Conservation (phyloP, 345 rosid species). For the Reutealis trisperma region DNA sequence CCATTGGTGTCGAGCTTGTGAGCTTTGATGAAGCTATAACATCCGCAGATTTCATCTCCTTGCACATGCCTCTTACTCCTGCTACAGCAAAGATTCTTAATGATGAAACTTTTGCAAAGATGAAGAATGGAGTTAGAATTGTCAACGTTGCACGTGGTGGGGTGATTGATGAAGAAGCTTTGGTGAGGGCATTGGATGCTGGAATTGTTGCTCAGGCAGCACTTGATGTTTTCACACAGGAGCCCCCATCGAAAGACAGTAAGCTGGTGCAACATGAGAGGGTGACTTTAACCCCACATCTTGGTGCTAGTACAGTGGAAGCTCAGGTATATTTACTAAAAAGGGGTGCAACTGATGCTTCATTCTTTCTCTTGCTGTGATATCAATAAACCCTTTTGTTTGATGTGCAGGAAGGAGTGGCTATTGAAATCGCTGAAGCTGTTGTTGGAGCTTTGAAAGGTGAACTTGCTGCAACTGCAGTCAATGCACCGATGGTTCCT, state of each 20-base stretch:
- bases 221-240: slow-evolving; percentile 32
- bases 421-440: slow-evolving; percentile 37
- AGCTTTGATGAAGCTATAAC: slow-evolving; percentile 22
- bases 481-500: slow-evolving; percentile 39
- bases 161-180: slow-evolving; percentile 35
- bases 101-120: slow-evolving; percentile 33
- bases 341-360: background rate
- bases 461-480: slow-evolving; percentile 35
- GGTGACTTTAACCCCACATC: slow-evolving; percentile 35
- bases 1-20: slow-evolving; percentile 26
- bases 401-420: slow-evolving; percentile 34
- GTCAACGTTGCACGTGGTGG: slow-evolving; percentile 38
- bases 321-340: slow-evolving; percentile 23
- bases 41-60: slow-evolving; percentile 34
- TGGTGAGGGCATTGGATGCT: slow-evolving; percentile 31
- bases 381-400: background rate
- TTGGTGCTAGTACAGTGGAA: slow-evolving; percentile 34
- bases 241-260: slow-evolving; percentile 30
- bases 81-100: slow-evolving; percentile 27
- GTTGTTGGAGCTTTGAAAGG: slow-evolving; percentile 36
- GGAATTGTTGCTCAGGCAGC: slow-evolving; percentile 41
- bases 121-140: slow-evolving; percentile 36
- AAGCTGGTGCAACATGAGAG: slow-evolving; percentile 31
- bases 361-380: background rate
- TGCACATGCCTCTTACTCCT: slow-evolving; percentile 40